phyloP scores from a whole-genome alignment of 768 basidiomycete species.

The Amylocystis lapponica region DNA sequence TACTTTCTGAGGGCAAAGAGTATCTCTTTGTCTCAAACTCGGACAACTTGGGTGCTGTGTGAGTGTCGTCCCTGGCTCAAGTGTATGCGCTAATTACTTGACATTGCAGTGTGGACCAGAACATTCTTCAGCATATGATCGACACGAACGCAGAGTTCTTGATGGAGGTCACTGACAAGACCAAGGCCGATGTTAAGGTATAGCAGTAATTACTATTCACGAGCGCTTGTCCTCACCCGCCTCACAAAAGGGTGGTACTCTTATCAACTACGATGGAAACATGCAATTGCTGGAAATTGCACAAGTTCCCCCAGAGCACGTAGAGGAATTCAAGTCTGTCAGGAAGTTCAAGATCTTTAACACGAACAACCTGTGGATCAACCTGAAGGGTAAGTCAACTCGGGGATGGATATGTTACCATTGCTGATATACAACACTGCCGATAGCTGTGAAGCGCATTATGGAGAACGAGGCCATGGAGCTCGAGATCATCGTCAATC shows the following conservation, averaged over 20 bases:
- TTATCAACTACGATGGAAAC: conserved; percentile 87
- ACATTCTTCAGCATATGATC: conserved; percentile 84
- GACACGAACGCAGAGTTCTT: conserved; percentile 78
- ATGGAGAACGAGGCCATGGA: conserved; percentile 86
- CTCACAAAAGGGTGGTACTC: conserved; percentile 62
- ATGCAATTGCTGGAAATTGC: conserved; percentile 90
- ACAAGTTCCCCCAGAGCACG: conserved; percentile 89
- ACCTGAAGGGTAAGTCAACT: conserved; percentile 59
- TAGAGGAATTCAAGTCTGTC: conserved; percentile 87
- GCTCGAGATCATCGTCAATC: conserved; percentile 93
- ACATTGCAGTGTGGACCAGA: conserved; percentile 23
- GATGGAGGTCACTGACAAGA: conserved; percentile 97
- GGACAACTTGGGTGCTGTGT: conserved; percentile 92
- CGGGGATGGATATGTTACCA: too few relatives aligned
- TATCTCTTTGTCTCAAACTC: conserved; percentile 98
- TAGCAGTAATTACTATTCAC: neutral
- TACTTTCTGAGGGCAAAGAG: conserved; percentile 89
- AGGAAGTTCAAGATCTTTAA: conserved; percentile 95
- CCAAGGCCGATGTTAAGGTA: conserved; percentile 74
- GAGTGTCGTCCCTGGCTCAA: conserved; percentile 22
- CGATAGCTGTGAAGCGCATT: conserved; percentile 72
- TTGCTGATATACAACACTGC: neutral
- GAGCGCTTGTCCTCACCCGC: neutral
- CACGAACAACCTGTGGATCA: conserved; percentile 80
- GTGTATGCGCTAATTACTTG: neutral